Evolutionary conservation across 2,329 filamentous ascomycete species (phyloP), one percentile per base, ranked within the genome.

Genomic region (Fusarium incarnatum): DNA sequence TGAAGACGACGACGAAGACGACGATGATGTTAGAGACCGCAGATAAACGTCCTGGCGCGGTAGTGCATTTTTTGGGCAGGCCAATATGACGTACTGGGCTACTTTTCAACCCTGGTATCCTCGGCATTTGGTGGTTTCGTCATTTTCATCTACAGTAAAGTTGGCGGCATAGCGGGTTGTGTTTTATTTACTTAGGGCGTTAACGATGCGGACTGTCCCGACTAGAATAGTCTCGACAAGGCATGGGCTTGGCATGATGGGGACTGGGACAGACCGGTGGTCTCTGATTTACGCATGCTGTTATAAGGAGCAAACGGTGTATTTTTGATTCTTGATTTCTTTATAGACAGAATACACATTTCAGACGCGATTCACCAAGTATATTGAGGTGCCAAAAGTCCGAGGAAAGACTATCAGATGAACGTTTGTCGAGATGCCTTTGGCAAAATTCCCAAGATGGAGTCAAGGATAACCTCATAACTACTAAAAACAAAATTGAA

Each of bases 1-100:
- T 11, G 86, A 87, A 15, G 83, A 84, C 3, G 86, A 89, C 23
- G 88, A 87, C 9, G 85, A 53, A 42, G 49, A 86, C 12, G 87
- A 87, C 18, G 68, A 71, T 25, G 87, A 88, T 47, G 84, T 86
- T 6, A 75, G 77, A 53, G 73, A 78, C 50, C 56, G 49, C 23
- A 75, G 73, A 52, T 75, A 73, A 56, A 69, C 30, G 40, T 54
- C 22, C 8, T 42, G 27, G 10, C 37, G 44, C 27, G 15, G 16
- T 23, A 28, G 45, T 37, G 32, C 23, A 56, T 56, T 42, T 64
- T 47, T 44, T n/a, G 34, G 20, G 40, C 41, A 41, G 60, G 40
- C 46, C 41, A 56, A 23, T 34, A 32, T 40, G 28, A 34, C 28
- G 52, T 42, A 10, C 18, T 50, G 32, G 32, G 56, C 48, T 47